Percentiles rank a stretch among this genome's conserved stretches.
Evolutionary conservation across 2,329 filamentous ascomycete species (phyloP).

Genomic region (Fusarium vanettenii): DNA sequence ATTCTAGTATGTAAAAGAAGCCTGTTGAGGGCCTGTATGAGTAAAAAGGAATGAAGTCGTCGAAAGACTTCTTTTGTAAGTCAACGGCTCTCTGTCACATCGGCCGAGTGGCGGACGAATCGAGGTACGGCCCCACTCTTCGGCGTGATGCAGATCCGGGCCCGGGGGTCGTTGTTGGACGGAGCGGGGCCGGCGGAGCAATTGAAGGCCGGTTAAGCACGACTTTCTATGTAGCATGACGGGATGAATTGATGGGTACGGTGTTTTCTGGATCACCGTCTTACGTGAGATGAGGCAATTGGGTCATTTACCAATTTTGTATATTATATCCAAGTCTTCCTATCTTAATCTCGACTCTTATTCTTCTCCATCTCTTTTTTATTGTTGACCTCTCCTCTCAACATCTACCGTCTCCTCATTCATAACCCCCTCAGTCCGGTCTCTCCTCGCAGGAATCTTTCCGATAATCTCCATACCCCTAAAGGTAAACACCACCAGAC

Average conservation of each 20-base stretch:
- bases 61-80: background rate
- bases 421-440: slow-evolving; percentile 37
- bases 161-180: slow-evolving; percentile 1
- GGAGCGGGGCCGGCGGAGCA: slow-evolving; percentile 5
- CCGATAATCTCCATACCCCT: slow-evolving; percentile 65
- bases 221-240: background rate
- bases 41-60: rapidly evolving
- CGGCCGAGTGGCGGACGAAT: slow-evolving; percentile 17
- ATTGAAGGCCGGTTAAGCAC: background rate
- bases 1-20: background rate
- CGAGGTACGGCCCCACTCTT: slow-evolving; percentile 11
- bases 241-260: background rate
- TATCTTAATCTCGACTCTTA: background rate
- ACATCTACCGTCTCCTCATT: slow-evolving; percentile 30
- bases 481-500: slow-evolving; percentile 60
- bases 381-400: slow-evolving; percentile 21
- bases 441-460: slow-evolving; percentile 44
- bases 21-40: background rate
- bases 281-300: background rate
- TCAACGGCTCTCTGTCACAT: background rate
- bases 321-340: background rate
- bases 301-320: background rate
- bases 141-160: slow-evolving; percentile 22
- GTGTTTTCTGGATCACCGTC: background rate
- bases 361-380: background rate